phyloP scores from a whole-genome alignment of 768 basidiomycete species.

The Leccinum variicolor region DNA sequence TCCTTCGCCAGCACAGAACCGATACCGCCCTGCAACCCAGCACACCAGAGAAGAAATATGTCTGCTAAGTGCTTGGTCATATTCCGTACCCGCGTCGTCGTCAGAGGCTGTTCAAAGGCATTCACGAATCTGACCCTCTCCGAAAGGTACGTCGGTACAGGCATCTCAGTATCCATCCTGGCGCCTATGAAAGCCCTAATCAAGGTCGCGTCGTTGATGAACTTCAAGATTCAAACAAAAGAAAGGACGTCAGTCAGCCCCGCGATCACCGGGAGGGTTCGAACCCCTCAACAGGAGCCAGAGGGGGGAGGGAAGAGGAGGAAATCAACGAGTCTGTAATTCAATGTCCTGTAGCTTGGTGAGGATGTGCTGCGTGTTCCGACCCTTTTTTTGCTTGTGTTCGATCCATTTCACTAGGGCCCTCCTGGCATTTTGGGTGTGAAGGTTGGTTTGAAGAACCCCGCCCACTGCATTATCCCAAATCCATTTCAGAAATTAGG shows the following conservation, averaged over 20 bases:
- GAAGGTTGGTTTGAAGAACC: background rate
- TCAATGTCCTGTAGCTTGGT: slow-evolving; percentile 26
- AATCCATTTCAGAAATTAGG: background rate
- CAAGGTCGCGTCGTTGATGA: background rate
- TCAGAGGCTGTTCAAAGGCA: background rate
- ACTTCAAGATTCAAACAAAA: background rate
- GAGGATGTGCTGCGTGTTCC: slow-evolving; percentile 29
- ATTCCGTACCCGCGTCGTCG: background rate
- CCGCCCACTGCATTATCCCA: background rate
- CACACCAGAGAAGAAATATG: background rate
- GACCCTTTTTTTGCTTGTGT: slow-evolving; percentile 27
- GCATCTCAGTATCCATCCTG: background rate
- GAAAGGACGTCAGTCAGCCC: background rate
- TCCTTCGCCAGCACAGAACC: background rate
- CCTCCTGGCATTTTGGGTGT: slow-evolving; percentile 22
- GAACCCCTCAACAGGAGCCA: background rate
- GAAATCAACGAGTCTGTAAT: slow-evolving; percentile 19
- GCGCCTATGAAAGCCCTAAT: background rate
- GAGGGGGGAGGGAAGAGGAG: background rate
- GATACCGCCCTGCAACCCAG: background rate
- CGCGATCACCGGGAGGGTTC: background rate
- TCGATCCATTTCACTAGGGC: slow-evolving; percentile 30
- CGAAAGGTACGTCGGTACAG: background rate
- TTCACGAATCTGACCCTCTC: background rate
- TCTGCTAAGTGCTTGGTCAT: background rate